Evolutionary conservation across 805 yeast genomes (phyloP).

Genomic region (Ascoidea rubescens): DNA sequence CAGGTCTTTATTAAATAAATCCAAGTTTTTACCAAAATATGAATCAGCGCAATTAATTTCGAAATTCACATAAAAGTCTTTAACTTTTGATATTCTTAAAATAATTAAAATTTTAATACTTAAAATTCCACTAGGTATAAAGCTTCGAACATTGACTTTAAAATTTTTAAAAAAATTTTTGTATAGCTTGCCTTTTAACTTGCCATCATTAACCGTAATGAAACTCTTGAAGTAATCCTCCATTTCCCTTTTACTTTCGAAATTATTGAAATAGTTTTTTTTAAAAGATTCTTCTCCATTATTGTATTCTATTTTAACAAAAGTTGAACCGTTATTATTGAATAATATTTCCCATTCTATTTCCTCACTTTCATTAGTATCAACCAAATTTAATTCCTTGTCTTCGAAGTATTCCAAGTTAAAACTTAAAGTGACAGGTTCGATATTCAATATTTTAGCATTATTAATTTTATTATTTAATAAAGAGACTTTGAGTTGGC

Average conservation of each 20-base stretch:
- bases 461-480: too few relatives aligned
- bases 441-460: too few relatives aligned
- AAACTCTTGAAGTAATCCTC: too few relatives aligned
- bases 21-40: conserved; percentile 20
- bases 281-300: conserved; percentile 24
- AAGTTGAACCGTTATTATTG: too few relatives aligned
- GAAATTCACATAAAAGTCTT: conserved; percentile 19
- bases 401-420: too few relatives aligned
- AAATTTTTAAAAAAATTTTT: conserved; percentile 20
- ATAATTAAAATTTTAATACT: conserved; percentile 15
- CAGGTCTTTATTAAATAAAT: conserved; percentile 13
- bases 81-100: conserved; percentile 16
- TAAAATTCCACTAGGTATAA: conserved; percentile 16
- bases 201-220: too few relatives aligned
- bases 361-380: too few relatives aligned
- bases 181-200: conserved; percentile 5
- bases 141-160: conserved; percentile 16
- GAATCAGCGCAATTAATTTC: conserved; percentile 14
- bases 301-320: conserved; percentile 6
- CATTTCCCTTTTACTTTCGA: conserved; percentile 10
- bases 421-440: too few relatives aligned
- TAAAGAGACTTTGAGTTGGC: too few relatives aligned
- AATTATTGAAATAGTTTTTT: conserved; percentile 30
- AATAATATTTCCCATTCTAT: too few relatives aligned
- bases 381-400: too few relatives aligned